A percentile compares a stretch with the other conserved stretches of the same genome.
phyloP scores from a whole-genome alignment of 768 basidiomycete species.

The Tephrocybe sp. region DNA sequence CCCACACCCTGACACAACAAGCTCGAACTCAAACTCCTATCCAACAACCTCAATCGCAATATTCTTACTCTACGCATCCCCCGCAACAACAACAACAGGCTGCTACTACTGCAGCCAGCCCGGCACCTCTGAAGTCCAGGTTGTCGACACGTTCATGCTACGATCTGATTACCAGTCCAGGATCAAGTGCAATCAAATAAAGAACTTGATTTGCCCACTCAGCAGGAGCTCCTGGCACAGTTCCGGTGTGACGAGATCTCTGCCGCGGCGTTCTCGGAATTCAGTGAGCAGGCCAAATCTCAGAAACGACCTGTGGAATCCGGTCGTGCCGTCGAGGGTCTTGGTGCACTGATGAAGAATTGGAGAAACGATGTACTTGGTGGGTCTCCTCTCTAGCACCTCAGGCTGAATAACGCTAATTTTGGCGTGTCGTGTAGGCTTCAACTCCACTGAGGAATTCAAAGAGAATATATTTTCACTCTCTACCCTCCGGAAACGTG shows the following conservation, averaged over 20 bases:
- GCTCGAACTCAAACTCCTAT: slow-evolving; percentile 2
- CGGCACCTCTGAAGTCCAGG: slow-evolving; percentile 7
- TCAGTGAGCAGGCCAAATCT: slow-evolving; percentile 78
- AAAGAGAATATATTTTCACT: slow-evolving; percentile 77
- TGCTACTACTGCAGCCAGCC: background rate
- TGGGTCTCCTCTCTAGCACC: slow-evolving; percentile 44
- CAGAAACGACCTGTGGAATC: slow-evolving; percentile 83
- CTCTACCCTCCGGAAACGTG: slow-evolving; percentile 66
- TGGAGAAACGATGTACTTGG: slow-evolving; percentile 79
- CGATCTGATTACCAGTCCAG: too few species aligned
- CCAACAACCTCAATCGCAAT: slow-evolving; percentile 10
- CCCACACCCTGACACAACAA: too few species aligned
- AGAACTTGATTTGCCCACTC: slow-evolving; percentile 95
- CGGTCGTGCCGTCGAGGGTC: slow-evolving; percentile 80
- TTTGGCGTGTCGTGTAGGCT: slow-evolving; percentile 75
- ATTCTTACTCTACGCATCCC: too few species aligned
- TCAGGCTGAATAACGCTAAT: too few species aligned
- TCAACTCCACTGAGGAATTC: slow-evolving; percentile 93
- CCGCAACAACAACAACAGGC: background rate
- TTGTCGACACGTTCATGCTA: too few species aligned
- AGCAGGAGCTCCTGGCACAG: slow-evolving; percentile 95
- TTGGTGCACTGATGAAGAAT: slow-evolving; percentile 79
- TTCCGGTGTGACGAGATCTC: slow-evolving; percentile 99
- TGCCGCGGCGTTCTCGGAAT: slow-evolving; percentile 70
- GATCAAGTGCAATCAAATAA: slow-evolving; percentile 98